phyloP scores from a whole-genome alignment of 805 yeast genomes.

The Metschnikowia reukaufii region DNA sequence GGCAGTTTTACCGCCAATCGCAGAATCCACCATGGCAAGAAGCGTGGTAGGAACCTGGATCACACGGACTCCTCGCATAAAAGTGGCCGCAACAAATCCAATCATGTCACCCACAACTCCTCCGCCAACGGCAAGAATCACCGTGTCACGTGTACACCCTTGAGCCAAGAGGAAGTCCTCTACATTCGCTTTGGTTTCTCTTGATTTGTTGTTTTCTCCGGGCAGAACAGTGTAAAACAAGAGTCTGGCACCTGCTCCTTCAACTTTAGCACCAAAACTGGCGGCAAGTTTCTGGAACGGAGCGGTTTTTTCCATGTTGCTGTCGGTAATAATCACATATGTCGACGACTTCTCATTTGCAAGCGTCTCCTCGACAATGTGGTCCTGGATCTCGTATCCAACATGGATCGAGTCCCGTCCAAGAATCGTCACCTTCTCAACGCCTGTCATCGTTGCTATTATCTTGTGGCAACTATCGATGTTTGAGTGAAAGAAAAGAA shows the following conservation, averaged over 20 bases:
- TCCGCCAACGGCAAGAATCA: slow-evolving; percentile 93
- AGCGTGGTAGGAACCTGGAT: slow-evolving; percentile 93
- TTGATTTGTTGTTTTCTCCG: slow-evolving; percentile 87
- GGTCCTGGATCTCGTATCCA: slow-evolving; percentile 77
- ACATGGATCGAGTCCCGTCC: slow-evolving; percentile 86
- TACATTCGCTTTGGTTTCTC: slow-evolving; percentile 86
- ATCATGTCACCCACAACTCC: slow-evolving; percentile 99
- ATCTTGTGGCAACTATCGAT: neutral
- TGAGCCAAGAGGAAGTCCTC: slow-evolving; percentile 81
- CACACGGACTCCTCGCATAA: slow-evolving; percentile 96
- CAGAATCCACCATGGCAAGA: slow-evolving; percentile 96
- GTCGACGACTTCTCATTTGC: slow-evolving; percentile 74
- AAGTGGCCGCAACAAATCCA: slow-evolving; percentile 98
- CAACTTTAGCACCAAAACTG: slow-evolving; percentile 42
- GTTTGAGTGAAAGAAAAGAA: neutral
- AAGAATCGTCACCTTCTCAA: slow-evolving; percentile 67
- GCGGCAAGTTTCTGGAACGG: slow-evolving; percentile 51
- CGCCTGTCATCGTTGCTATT: slow-evolving; percentile 21
- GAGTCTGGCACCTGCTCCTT: slow-evolving; percentile 60
- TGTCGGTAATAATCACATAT: slow-evolving; percentile 86
- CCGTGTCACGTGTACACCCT: slow-evolving; percentile 96
- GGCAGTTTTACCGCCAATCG: slow-evolving; percentile 98
- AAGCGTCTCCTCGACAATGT: slow-evolving; percentile 69
- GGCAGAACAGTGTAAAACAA: slow-evolving; percentile 79
- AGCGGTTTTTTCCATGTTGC: slow-evolving; percentile 68